Evolutionary conservation across 768 basidiomycete species (phyloP), one percentile per base, ranked within the genome.

Genomic region (Suillus lakei): DNA sequence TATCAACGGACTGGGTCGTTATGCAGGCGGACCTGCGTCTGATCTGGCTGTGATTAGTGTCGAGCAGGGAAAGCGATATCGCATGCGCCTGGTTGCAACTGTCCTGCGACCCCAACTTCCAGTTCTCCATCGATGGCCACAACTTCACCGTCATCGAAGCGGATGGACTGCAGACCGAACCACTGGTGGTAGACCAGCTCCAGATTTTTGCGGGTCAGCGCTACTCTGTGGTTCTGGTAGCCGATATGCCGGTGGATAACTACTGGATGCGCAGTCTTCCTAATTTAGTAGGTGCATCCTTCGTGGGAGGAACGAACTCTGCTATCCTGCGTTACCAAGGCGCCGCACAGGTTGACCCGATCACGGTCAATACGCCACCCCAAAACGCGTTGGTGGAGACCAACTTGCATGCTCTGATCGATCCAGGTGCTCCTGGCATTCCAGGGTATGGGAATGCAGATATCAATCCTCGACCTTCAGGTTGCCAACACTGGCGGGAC

Each of bases 301-400:
- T 80, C 54, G 2, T 63, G 0, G 78, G 76, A 21, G 86, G 85
- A 26, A 66, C 84, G 30, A 88, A 86, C 71, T 85, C 83, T 16
- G 88, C 85, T 2, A 85, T 87, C 51, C 73, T 87, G 10, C 80
- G 83, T 16, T 88, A 88, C 70, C 65, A 46, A 12, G 84, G 84
- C 13, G 84, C 83, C 1, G 64, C 76, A 2, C 50, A 18, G 21
- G 67, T 68, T 30, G 75, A 86, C 43, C 85, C 86, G 1, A 80
- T 75, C 0, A 81, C 80, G 1, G 72, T 61, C 2, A 74, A 77
- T 6, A 68, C 74, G 3, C 21, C 62, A 4, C 65, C 69, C 56
- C 48, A 67, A 0, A 70, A 70, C 4, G 72, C 75, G 6, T 68
- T 83, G 26, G 36, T 70, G 18, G 82, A 83, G 64, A 68, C 69